phyloP scores from a whole-genome alignment of 495 filamentous ascomycete genomes.

The Aspergillus leporis region DNA sequence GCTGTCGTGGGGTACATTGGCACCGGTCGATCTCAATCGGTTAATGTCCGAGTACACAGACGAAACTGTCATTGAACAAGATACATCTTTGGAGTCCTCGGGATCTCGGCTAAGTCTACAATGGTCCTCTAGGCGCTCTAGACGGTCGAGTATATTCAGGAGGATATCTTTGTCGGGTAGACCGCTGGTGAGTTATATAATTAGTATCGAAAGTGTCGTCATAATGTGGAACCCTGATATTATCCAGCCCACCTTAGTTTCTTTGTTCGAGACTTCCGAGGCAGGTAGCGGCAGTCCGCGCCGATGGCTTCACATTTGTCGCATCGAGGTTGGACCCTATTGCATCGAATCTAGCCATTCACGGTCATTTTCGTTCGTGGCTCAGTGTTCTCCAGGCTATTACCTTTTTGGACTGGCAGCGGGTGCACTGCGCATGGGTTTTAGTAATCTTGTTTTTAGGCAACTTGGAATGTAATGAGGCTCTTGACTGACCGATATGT shows the following conservation, averaged over 20 bases:
- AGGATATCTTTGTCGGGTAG: conserved; percentile 16
- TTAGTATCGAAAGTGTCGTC: not conserved
- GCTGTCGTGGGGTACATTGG: not conserved
- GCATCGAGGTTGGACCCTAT: conserved; percentile 21
- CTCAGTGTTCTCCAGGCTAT: not conserved
- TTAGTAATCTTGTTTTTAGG: not conserved
- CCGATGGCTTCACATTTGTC: conserved; percentile 21
- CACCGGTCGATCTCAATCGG: not conserved
- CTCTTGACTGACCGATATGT: conserved; percentile 8
- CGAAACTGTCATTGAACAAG: conserved; percentile 10
- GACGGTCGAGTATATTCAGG: conserved; percentile 15
- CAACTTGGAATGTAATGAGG: not conserved
- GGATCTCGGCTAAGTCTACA: conserved; percentile 10
- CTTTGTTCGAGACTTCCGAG: conserved; percentile 19
- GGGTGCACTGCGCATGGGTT: conserved; percentile 14
- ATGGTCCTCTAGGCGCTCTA: conserved; percentile 25
- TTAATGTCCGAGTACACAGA: conserved; percentile 4
- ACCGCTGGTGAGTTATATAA: not conserved
- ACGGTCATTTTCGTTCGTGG: not conserved
- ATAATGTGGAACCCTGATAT: not conserved
- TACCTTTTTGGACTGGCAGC: conserved; percentile 26
- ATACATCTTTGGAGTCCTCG: conserved; percentile 1
- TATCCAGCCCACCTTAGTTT: conserved; percentile 11
- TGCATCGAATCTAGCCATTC: conserved; percentile 22
- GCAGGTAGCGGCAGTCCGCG: conserved; percentile 17